Evolutionary conservation across 495 filamentous ascomycete species (phyloP), one percentile per base, ranked within the genome.

Genomic region (Penicillium antarcticum): DNA sequence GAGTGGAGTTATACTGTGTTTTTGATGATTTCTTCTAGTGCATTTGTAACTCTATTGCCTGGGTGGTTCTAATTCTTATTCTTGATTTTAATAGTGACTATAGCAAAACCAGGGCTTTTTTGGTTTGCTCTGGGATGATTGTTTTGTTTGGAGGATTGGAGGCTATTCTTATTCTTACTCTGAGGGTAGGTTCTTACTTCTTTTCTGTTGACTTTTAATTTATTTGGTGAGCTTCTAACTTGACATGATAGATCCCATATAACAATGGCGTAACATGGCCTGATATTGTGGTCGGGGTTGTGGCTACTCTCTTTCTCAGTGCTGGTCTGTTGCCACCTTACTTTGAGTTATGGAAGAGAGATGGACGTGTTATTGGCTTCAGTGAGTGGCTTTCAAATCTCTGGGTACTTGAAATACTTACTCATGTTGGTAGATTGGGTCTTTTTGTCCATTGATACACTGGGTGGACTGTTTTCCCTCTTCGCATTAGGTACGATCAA

Each of bases 381-480:
- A 85, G 85, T 78, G 74, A 59, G 69, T 72, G 59, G 34, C 39
- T 13, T 18, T 35, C 32, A 19, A 3, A 21, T 18, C 11, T 40
- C 18, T 8, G 9, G 4, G 13, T 9, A 2, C 16, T 29, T 24
- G 18, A 32, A 2, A 21, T 48, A 35, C 36, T 36, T 13, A 26
- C 24, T 44, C 14, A 45, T 21, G 5, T 39, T 38, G 33, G 2
- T 21, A 79, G 78, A 77, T 48, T 83, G 79, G 65, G 62, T 82
- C 0, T 92, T 92, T 51, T 67, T 92, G 5, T 70, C 73, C 0
- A 81, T 90, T 53, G 88, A 92, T 58, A 87, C 78, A 60, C 60
- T 78, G 0, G 88, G 88, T 0, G 88, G 87, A 0, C 77, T 91
- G 52, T 89, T 91, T 65, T 89, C 86, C 0, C 74, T 90, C 4